Percentiles rank a stretch among this genome's conserved stretches.
Evolutionary conservation across 2,329 filamentous ascomycete genomes (phyloP).

Genomic region (Calonectria ilicicola): DNA sequence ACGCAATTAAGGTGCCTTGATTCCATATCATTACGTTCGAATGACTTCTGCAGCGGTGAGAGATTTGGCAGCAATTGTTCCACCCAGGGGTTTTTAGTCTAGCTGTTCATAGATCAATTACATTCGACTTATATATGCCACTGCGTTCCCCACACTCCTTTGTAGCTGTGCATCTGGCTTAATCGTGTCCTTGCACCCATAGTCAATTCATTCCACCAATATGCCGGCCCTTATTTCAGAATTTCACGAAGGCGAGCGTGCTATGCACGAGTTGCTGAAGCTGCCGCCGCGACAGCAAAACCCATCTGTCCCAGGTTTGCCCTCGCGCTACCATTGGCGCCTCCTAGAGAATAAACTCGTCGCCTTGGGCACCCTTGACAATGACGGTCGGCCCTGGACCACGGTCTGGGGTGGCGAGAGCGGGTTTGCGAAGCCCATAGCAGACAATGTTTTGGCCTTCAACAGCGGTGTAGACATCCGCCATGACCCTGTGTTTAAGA

Average conservation of each 20-base stretch:
- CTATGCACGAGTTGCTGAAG: constrained; percentile 72
- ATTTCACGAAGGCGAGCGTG: constrained; percentile 76
- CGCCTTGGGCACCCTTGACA: constrained; percentile 79
- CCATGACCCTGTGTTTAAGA: constrained; percentile 77
- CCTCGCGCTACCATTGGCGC: constrained; percentile 69
- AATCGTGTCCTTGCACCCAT: not conserved
- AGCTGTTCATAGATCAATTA: not conserved
- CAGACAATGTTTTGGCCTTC: constrained; percentile 73
- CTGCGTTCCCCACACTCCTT: not conserved
- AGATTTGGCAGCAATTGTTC: not conserved
- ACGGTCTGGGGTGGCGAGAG: constrained; percentile 81
- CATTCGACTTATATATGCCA: not conserved
- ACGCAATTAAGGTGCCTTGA: not conserved
- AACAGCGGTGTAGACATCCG: constrained; percentile 69
- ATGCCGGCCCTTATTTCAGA: constrained; percentile 45
- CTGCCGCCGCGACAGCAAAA: constrained; percentile 71
- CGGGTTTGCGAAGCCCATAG: constrained; percentile 75
- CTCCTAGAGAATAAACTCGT: constrained; percentile 71
- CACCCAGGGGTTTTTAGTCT: not conserved
- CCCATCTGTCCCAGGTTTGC: constrained; percentile 74
- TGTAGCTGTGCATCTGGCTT: not conserved
- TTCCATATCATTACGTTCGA: not conserved
- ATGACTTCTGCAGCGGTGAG: not conserved
- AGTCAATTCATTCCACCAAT: constrained; percentile 15
- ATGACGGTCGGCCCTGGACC: constrained; percentile 76